Conservation (phyloP, 176 grass and related monocot species). For the Carex scoparia region DNA sequence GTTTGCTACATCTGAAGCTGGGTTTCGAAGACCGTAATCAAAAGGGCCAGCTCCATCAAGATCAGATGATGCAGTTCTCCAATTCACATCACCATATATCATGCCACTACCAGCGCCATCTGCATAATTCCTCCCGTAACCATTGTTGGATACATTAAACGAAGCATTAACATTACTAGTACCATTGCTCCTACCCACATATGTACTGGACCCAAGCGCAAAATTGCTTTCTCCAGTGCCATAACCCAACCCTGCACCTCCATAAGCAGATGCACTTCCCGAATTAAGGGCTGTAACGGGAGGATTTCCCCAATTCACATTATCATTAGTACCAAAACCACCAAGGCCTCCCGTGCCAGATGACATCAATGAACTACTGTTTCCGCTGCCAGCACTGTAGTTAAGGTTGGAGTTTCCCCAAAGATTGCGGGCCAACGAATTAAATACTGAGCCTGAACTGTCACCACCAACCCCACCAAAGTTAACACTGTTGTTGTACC, state of each 20-base stretch:
- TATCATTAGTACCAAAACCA: constrained; percentile 54
- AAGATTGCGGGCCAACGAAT: constrained; percentile 62
- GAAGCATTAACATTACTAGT: constrained; percentile 43
- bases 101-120: constrained; percentile 50
- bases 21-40: constrained; percentile 64
- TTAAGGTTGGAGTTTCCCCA: constrained; percentile 59
- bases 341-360: constrained; percentile 60
- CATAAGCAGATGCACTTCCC: constrained; percentile 37
- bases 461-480: constrained; percentile 48
- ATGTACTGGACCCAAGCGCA: constrained; percentile 41
- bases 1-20: constrained; percentile 50
- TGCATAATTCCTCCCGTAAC: constrained; percentile 59
- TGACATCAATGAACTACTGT: constrained; percentile 53
- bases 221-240: constrained; percentile 51
- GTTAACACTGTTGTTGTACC: constrained; percentile 54
- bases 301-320: constrained; percentile 75
- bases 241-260: constrained; percentile 55
- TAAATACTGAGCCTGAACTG: constrained; percentile 48
- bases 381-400: constrained; percentile 56
- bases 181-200: constrained; percentile 50
- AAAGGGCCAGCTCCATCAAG: constrained; percentile 63
- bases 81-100: constrained; percentile 67
- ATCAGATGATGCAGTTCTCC: constrained; percentile 64
- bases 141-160: constrained; percentile 58
- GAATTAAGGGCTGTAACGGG: constrained; percentile 50